Conservation (phyloP, 352 stramenopile species). For the Pythium oligandrum region DNA sequence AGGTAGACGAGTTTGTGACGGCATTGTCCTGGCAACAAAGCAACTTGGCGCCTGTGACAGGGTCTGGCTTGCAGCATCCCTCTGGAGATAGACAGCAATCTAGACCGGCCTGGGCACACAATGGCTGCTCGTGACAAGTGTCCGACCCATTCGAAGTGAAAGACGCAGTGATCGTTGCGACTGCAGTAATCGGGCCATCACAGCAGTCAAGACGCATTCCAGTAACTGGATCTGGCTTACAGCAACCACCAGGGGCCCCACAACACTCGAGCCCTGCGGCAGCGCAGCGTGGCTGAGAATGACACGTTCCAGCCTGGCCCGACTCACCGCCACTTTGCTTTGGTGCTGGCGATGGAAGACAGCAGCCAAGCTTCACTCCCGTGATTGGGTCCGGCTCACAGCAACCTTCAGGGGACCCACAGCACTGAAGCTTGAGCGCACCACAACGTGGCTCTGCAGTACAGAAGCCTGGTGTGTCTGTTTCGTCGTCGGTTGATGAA, state of each 20-base stretch:
- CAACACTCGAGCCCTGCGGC: conserved; percentile 47
- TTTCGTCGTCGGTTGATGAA: background rate
- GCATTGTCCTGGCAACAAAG: conserved; percentile 21
- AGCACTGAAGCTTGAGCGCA: conserved; percentile 40
- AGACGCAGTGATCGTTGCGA: background rate
- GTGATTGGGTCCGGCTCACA: conserved; percentile 26
- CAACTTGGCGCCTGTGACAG: conserved; percentile 18
- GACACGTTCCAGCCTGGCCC: conserved; percentile 17
- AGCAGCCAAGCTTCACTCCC: conserved; percentile 40
- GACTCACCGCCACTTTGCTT: background rate
- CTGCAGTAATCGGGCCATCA: background rate
- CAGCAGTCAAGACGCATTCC: conserved; percentile 37
- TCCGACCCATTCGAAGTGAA: conserved; percentile 4
- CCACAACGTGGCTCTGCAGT: conserved; percentile 33
- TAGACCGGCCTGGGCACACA: conserved; percentile 26
- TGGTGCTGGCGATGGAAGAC: conserved; percentile 9
- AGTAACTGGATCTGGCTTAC: conserved; percentile 23
- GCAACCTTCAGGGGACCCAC: conserved; percentile 32
- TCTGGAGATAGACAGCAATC: conserved; percentile 27
- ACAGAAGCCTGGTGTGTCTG: conserved; percentile 20
- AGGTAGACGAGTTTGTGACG: conserved; percentile 17
- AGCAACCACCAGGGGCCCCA: conserved; percentile 34
- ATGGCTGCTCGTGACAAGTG: conserved; percentile 28
- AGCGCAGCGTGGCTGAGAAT: conserved; percentile 33
- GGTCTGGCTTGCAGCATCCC: conserved; percentile 34